Conservation (phyloP, 2,329 filamentous ascomycete species). For the Lachnellula arida region DNA sequence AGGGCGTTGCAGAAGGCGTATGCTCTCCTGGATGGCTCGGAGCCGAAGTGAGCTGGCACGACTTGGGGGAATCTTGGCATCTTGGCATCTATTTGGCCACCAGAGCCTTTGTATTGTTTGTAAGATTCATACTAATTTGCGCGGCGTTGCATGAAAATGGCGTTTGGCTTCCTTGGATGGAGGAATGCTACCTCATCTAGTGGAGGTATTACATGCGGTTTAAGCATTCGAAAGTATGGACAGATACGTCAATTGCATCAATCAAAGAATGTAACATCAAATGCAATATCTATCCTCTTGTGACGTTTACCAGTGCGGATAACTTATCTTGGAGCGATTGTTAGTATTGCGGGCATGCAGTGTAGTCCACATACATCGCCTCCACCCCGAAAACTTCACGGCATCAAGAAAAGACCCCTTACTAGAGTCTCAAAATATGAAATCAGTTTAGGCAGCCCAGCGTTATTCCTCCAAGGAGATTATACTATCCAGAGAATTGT, state of each 20-base stretch:
- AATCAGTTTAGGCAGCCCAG: no score
- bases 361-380: neutral
- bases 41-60: slow-evolving; percentile 33
- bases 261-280: neutral
- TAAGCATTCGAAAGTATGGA: neutral
- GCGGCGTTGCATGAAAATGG: slow-evolving; percentile 18
- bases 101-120: slow-evolving; percentile 11
- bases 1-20: slow-evolving; percentile 51
- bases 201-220: neutral
- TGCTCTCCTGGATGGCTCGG: slow-evolving; percentile 23
- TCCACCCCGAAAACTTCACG: no score
- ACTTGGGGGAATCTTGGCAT: neutral
- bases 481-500: no score
- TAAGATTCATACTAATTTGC: slow-evolving; percentile 12
- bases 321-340: neutral
- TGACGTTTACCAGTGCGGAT: neutral
- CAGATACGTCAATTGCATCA: neutral
- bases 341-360: neutral
- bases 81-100: slow-evolving; percentile 1
- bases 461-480: no score
- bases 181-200: neutral
- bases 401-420: no score
- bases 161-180: slow-evolving; percentile 1
- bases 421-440: no score
- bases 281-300: neutral